phyloP scores from a whole-genome alignment of 495 filamentous ascomycete genomes.

The Xylona heveae region DNA sequence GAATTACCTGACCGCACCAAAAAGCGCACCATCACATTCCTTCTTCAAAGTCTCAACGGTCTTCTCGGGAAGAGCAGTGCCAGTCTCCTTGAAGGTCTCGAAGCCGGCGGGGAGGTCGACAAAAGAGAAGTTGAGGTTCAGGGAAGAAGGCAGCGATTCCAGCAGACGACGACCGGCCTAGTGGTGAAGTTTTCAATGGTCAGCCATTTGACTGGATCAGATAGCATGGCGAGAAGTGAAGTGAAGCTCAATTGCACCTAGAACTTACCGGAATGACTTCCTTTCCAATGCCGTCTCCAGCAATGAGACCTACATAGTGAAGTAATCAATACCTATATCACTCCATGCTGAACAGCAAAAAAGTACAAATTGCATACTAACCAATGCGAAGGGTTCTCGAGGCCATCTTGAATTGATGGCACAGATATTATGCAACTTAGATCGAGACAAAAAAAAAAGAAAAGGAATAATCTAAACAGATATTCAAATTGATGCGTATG shows the following conservation, averaged over 20 bases:
- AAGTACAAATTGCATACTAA: constrained; percentile 11
- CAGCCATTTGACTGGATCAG: too few species aligned
- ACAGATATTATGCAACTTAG: too few species aligned
- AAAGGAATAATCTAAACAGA: too few species aligned
- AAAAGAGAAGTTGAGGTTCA: constrained; percentile 84
- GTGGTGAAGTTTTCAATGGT: too few species aligned
- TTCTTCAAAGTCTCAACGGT: constrained; percentile 67
- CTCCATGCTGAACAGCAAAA: neutral
- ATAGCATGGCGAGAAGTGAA: constrained; percentile 3
- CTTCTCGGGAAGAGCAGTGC: constrained; percentile 68
- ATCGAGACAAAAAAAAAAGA: too few species aligned
- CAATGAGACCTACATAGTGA: constrained; percentile 55
- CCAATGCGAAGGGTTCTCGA: constrained; percentile 34
- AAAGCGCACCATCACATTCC: constrained; percentile 90
- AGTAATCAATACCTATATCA: constrained; percentile 9
- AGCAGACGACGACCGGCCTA: constrained; percentile 71
- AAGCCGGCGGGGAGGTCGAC: constrained; percentile 80
- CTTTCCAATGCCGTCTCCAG: constrained; percentile 93
- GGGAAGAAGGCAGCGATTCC: constrained; percentile 64
- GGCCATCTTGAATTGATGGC: constrained; percentile 20
- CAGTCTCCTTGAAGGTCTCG: constrained; percentile 76
- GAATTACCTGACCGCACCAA: constrained; percentile 66
- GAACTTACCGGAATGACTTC: constrained; percentile 71
- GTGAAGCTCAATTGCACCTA: constrained; percentile 6
- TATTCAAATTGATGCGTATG: too few species aligned